Evolutionary conservation across 306 rosid species (phyloP).

Genomic region (Glycine tomentella): DNA sequence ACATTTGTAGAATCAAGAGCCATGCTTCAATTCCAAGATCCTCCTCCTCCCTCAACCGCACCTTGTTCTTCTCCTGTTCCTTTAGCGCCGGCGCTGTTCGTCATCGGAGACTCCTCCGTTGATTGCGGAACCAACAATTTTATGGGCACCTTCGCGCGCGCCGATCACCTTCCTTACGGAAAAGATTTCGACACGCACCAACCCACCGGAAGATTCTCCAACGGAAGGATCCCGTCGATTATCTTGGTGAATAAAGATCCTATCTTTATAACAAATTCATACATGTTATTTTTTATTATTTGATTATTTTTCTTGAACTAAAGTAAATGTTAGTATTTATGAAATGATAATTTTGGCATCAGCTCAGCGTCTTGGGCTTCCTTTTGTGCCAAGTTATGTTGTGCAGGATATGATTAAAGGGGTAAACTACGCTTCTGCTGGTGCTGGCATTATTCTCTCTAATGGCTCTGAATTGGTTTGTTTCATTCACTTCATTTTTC

Average conservation of each 20-base stretch:
- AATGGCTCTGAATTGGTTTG: conserved; percentile 90
- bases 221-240: conserved; percentile 89
- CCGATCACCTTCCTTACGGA: conserved; percentile 85
- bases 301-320: no score
- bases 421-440: conserved; percentile 91
- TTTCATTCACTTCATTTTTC: neutral
- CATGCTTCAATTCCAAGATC: no score
- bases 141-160: conserved; percentile 78
- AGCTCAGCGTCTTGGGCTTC: conserved; percentile 86
- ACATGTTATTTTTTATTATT: no score
- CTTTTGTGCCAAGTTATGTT: conserved; percentile 88
- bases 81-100: conserved; percentile 72
- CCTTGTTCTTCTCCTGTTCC: conserved; percentile 34
- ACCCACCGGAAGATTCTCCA: conserved; percentile 85
- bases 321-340: no score
- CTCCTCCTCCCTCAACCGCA: conserved; percentile 29
- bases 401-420: conserved; percentile 86
- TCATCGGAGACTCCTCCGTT: conserved; percentile 89
- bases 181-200: conserved; percentile 81
- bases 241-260: conserved; percentile 55
- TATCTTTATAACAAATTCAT: neutral
- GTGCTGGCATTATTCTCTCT: conserved; percentile 83
- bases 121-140: conserved; percentile 87
- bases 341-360: neutral
- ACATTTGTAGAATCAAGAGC: conserved; percentile 30